Evolutionary conservation across 257 asterid genomes (phyloP).

Genomic region (Solanum pinnatisectum): DNA sequence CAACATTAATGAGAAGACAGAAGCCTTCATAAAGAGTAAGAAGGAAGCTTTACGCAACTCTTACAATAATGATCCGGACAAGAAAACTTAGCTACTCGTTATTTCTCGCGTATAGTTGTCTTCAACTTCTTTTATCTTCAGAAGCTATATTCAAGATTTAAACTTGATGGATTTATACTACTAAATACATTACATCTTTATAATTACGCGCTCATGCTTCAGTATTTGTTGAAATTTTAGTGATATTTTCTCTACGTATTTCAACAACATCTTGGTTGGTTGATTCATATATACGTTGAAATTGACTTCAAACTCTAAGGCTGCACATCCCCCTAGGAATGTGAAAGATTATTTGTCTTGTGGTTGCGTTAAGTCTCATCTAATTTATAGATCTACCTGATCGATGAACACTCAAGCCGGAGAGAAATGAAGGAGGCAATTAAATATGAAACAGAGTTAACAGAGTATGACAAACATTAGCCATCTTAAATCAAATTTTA

Average conservation of each 20-base stretch:
- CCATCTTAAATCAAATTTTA: neutral
- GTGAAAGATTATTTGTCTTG: neutral
- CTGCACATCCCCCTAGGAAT: neutral
- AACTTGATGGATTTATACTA: neutral
- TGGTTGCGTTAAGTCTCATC: neutral
- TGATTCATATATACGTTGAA: neutral
- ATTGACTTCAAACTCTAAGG: neutral
- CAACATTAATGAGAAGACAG: conserved; percentile 44
- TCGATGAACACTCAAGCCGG: neutral
- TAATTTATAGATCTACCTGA: neutral
- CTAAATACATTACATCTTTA: neutral
- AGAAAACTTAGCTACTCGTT: neutral
- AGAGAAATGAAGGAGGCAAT: neutral
- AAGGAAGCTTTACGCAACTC: conserved; percentile 33
- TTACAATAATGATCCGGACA: conserved; percentile 14
- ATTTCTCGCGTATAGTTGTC: neutral
- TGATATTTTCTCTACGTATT: neutral
- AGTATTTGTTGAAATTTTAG: neutral
- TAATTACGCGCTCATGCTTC: neutral
- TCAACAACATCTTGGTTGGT: neutral
- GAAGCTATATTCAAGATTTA: neutral
- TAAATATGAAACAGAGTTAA: neutral
- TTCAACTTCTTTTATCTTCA: neutral
- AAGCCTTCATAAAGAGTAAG: conserved; percentile 39
- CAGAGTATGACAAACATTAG: neutral